A percentile compares a stretch with the other conserved stretches of the same genome.
Evolutionary conservation across 306 rosid species (phyloP).

Genomic region (Boehmeria nivea): DNA sequence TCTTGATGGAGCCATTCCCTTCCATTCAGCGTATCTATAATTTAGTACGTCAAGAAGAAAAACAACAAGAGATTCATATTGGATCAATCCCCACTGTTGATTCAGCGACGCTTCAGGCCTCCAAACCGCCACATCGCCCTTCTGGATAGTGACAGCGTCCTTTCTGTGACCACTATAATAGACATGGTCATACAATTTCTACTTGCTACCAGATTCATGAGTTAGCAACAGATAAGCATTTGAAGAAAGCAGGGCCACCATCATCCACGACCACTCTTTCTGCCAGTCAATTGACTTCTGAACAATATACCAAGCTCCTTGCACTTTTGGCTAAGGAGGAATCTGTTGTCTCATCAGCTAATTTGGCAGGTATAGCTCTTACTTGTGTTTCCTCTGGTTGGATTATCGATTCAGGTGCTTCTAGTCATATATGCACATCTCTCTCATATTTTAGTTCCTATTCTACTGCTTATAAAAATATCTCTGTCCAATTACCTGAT

Average conservation of each 20-base stretch:
- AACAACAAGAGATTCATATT: background rate
- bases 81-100: background rate
- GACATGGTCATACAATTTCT: conserved; percentile 7
- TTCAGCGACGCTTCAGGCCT: background rate
- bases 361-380: background rate
- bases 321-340: conserved; percentile 3
- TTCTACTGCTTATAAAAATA: background rate
- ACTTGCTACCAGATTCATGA: conserved; percentile 7
- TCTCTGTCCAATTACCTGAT: background rate
- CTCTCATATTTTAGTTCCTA: background rate
- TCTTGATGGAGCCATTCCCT: conserved; percentile 10
- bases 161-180: conserved; percentile 7
- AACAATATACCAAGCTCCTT: conserved; percentile 4
- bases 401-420: conserved; percentile 7
- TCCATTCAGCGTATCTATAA: too few relatives aligned
- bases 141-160: background rate
- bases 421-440: background rate
- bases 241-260: background rate
- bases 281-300: conserved; percentile 5
- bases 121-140: background rate
- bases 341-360: background rate
- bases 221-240: background rate
- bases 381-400: background rate
- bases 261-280: background rate
- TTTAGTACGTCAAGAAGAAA: conserved; percentile 7